These are phyloP conservation scores for Globisporangium spiculum DNA, from an alignment of 352 stramenopile species.

Conservation along the genomic window DNA sequence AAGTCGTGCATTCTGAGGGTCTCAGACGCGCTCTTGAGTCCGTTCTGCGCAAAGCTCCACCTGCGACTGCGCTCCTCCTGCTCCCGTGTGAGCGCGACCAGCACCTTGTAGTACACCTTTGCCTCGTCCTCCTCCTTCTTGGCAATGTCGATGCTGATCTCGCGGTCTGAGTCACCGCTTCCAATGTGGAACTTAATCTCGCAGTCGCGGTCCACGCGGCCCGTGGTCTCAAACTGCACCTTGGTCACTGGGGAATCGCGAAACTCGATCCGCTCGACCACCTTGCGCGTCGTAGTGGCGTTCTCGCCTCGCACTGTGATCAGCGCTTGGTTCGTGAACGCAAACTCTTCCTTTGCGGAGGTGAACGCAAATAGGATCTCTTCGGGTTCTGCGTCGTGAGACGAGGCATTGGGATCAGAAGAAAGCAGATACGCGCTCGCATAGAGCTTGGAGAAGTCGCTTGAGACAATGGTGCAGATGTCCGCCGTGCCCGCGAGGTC, in stretches of 20 bases:
- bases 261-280: constrained; percentile 43
- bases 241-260: constrained; percentile 28
- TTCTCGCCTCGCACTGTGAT: constrained; percentile 36
- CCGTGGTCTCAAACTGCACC: constrained; percentile 53
- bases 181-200: constrained; percentile 65
- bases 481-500: constrained; percentile 49
- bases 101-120: constrained; percentile 50
- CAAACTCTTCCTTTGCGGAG: constrained; percentile 58
- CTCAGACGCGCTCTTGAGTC: not conserved
- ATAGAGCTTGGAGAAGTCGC: constrained; percentile 39
- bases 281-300: constrained; percentile 49
- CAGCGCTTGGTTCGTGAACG: constrained; percentile 61
- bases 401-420: constrained; percentile 22
- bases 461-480: constrained; percentile 40
- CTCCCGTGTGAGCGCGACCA: constrained; percentile 14
- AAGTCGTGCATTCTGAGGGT: not conserved
- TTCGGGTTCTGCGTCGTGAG: constrained; percentile 16
- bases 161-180: not conserved
- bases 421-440: constrained; percentile 31
- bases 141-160: constrained; percentile 53
- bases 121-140: constrained; percentile 42
- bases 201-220: constrained; percentile 54
- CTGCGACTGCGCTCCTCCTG: not conserved
- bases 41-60: not conserved
- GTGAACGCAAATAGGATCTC: constrained; percentile 48